Evolutionary conservation across 768 basidiomycete species (phyloP).

Genomic region (Leucocoprinus sp.): DNA sequence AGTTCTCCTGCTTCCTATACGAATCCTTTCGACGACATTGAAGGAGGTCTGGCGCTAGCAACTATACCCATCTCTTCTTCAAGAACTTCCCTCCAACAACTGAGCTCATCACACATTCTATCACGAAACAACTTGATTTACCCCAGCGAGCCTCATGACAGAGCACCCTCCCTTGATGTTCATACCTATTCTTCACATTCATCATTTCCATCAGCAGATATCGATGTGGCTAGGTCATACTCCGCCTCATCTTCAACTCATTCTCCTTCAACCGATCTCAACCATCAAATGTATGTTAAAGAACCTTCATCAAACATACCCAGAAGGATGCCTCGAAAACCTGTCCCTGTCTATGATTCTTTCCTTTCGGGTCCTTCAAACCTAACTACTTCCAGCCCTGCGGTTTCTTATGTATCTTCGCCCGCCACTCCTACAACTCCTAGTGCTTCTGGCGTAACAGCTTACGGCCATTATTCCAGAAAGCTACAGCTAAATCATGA

Average conservation of each 20-base stretch:
- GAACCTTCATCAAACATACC: constrained; percentile 15
- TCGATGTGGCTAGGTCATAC: constrained; percentile 1
- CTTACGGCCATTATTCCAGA: constrained; percentile 20
- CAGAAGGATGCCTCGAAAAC: constrained; percentile 35
- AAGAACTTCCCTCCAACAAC: not conserved
- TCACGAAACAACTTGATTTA: not conserved
- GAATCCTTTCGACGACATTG: constrained; percentile 16
- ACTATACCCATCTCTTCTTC: constrained; percentile 13
- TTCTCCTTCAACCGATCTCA: not conserved
- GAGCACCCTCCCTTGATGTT: constrained; percentile 20
- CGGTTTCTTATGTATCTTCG: not conserved
- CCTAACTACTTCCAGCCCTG: constrained; percentile 5
- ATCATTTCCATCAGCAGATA: not conserved
- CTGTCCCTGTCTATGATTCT: constrained; percentile 46
- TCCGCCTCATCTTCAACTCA: constrained; percentile 10
- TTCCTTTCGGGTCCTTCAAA: constrained; percentile 12
- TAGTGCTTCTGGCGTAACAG: not conserved
- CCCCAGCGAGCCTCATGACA: not conserved
- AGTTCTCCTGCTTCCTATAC: constrained; percentile 4
- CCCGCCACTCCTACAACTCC: too few relatives aligned
- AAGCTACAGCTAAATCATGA: constrained; percentile 13
- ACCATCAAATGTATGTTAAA: constrained; percentile 18
- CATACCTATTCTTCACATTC: constrained; percentile 3
- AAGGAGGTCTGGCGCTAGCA: constrained; percentile 15
- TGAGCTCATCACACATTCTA: not conserved